Evolutionary conservation across 2,329 filamentous ascomycete species (phyloP).

Genomic region (Colletotrichum sp.): DNA sequence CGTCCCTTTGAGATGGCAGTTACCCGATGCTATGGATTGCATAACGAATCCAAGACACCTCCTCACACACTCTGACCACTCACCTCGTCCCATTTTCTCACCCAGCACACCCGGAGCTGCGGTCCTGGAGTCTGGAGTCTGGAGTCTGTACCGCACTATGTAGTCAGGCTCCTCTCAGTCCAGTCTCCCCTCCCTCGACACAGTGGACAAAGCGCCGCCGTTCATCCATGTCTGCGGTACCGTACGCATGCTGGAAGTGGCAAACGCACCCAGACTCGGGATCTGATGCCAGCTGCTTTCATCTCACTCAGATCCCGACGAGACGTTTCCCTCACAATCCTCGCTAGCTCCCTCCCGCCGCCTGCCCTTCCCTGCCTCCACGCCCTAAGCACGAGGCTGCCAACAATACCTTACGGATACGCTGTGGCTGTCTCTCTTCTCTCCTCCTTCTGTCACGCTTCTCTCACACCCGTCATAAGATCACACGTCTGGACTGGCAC

Average conservation of each 20-base stretch:
- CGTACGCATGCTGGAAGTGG: neutral
- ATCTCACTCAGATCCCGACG: neutral
- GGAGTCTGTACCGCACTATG: too few species aligned
- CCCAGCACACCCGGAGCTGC: constrained; percentile 18
- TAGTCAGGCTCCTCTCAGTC: neutral
- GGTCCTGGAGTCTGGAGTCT: constrained; percentile 1
- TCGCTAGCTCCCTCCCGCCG: neutral
- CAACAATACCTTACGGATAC: neutral
- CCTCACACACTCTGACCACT: constrained; percentile 4
- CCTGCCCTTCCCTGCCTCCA: neutral
- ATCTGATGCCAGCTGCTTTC: neutral
- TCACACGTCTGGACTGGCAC: neutral
- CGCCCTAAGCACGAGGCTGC: neutral
- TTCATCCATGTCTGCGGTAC: constrained; percentile 14
- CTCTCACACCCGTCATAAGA: neutral
- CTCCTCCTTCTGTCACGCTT: neutral
- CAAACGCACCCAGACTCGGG: constrained; percentile 1
- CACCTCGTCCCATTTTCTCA: constrained; percentile 17
- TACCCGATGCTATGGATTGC: constrained; percentile 18
- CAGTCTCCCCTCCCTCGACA: neutral
- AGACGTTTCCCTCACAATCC: neutral
- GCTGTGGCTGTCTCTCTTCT: neutral
- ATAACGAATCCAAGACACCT: constrained; percentile 3
- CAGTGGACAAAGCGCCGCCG: constrained; percentile 7
- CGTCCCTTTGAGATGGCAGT: constrained; percentile 15